Base-by-base conservation (phyloP, 2,329 filamentous ascomycete species). In the Diplodia mutila region DNA sequence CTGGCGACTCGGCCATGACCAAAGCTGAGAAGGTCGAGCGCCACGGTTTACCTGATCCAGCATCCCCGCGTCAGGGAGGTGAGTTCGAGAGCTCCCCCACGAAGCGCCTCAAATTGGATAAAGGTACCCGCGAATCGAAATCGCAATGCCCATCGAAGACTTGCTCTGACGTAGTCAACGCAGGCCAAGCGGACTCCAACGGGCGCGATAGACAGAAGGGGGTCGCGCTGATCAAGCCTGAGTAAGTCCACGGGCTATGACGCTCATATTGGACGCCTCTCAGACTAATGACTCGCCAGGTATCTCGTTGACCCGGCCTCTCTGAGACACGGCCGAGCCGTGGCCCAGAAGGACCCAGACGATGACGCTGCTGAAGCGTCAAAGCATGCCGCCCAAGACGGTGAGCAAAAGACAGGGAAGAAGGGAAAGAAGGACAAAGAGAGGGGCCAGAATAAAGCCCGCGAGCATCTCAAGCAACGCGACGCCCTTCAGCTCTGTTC, bases 401-500 rank as follows among this genome's bases (percentile, higher is more conserved):
- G 81, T 67, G 37, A 61, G 27, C 74, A 74, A 49, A 75, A 78
- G 59, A 68, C 72, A 55, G 76, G 76, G 66, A 84, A 83, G 71
- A 79, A 78, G 61, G 81, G 80, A 73, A 87, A 86, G 75, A 84
- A 86, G 71, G 86, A 87, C 75, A 84, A 86, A 74, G 80, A 87
- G 71, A 84, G 84, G 53, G 91, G 92, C 39, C 93, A 97, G 79
- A 97, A 98, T 79, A 93, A 90, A 71, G 88, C 88, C 71, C 90
- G 94, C 67, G 87, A 86, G 52, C 97, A 95, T 77, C 93, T 93
- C 61, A 88, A 85, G 70, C 95, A 92, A 51, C 86, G 88, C 69
- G 94, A 98, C 76, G 86, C 87, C 34, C 85, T 94, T 66, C 87
- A 87, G 49, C 86, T 98, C 9, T 98, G 94, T 80, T 87, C 89